phyloP scores from a whole-genome alignment of 768 basidiomycete genomes.

The Leccinellum albellum region DNA sequence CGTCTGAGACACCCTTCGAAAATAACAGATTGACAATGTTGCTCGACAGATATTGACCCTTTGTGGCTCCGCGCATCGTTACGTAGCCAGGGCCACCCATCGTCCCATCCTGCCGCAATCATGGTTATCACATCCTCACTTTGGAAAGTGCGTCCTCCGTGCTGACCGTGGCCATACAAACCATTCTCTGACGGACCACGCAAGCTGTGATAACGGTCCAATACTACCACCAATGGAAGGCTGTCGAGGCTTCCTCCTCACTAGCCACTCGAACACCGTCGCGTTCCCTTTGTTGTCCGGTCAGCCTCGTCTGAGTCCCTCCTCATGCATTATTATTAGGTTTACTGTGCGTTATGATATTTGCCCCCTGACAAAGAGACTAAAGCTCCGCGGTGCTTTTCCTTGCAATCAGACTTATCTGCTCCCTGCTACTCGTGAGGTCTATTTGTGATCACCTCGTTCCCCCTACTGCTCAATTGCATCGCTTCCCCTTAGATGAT shows the following conservation, averaged over 20 bases:
- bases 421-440: conserved; percentile 48
- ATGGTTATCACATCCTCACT: conserved; percentile 36
- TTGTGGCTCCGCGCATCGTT: conserved; percentile 9
- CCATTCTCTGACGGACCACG: neutral
- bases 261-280: conserved; percentile 37
- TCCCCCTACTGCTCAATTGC: conserved; percentile 2
- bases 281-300: conserved; percentile 35
- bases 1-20: too few relatives aligned
- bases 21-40: too few relatives aligned
- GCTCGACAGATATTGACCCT: too few relatives aligned
- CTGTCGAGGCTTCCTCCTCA: conserved; percentile 39
- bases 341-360: neutral
- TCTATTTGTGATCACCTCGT: neutral
- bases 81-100: conserved; percentile 26
- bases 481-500: conserved; percentile 42
- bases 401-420: conserved; percentile 35
- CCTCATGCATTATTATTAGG: conserved; percentile 43
- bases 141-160: conserved; percentile 42
- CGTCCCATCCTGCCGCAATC: conserved; percentile 37
- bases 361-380: neutral
- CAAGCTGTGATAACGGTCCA: conserved; percentile 43
- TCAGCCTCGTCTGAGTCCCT: conserved; percentile 43
- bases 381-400: conserved; percentile 39
- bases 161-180: neutral
- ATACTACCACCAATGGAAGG: conserved; percentile 39